Evolutionary conservation across 2,329 filamentous ascomycete species (phyloP).

Genomic region (Phialocephala subalpina): DNA sequence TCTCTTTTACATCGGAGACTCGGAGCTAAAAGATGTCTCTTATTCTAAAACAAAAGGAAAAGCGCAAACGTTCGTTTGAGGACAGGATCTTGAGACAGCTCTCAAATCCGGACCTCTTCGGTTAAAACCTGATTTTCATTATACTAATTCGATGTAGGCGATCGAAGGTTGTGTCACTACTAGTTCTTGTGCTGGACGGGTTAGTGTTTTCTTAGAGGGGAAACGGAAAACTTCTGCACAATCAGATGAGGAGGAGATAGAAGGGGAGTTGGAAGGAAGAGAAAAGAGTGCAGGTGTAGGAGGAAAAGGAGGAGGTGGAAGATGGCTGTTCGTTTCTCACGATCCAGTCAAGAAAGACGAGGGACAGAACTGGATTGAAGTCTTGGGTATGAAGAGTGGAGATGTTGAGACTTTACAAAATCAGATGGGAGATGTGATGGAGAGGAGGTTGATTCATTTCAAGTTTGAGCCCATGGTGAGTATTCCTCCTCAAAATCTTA

Average conservation of each 20-base stretch:
- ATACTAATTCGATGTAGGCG: too few relatives aligned
- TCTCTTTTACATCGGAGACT: too few relatives aligned
- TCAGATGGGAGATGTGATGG: constrained; percentile 11
- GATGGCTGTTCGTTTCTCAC: constrained; percentile 91
- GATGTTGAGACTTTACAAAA: constrained; percentile 21
- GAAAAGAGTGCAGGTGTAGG: constrained; percentile 65
- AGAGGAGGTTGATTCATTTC: constrained; percentile 73
- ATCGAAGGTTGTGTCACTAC: constrained; percentile 84
- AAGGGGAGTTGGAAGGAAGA: constrained; percentile 19
- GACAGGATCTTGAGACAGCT: too few relatives aligned
- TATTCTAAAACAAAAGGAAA: too few relatives aligned
- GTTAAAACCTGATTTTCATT: too few relatives aligned
- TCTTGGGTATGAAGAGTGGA: constrained; percentile 52
- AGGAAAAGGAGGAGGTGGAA: constrained; percentile 84
- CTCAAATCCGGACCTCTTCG: too few relatives aligned
- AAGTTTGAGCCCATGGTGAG: constrained; percentile 96
- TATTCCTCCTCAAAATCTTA: neutral
- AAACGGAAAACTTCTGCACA: constrained; percentile 49
- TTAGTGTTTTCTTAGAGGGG: constrained; percentile 90
- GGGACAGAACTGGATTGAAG: constrained; percentile 35
- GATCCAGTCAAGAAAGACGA: constrained; percentile 61
- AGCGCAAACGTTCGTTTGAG: too few relatives aligned
- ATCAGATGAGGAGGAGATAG: constrained; percentile 30
- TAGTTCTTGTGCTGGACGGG: constrained; percentile 88
- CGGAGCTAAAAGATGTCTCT: too few relatives aligned